phyloP scores from a whole-genome alignment of 495 filamentous ascomycete species.

The Aspergillus heteromorphus region DNA sequence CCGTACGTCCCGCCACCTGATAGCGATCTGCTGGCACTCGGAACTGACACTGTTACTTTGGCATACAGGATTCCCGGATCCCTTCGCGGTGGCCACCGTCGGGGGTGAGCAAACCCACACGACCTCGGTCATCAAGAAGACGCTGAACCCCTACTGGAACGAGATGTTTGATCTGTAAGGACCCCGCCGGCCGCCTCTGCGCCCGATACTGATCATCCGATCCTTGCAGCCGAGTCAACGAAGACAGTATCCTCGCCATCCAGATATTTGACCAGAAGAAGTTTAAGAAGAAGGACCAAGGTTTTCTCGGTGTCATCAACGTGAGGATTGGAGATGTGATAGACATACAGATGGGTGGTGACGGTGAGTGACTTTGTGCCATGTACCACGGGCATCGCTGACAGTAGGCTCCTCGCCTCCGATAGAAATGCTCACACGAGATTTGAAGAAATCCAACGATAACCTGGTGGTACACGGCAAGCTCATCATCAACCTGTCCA shows the following conservation, averaged over 20 bases:
- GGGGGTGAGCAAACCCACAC: slow-evolving; percentile 96
- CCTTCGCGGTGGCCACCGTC: slow-evolving; percentile 94
- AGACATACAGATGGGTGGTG: slow-evolving; percentile 79
- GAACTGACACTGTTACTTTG: slow-evolving; percentile 19
- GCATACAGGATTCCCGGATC: slow-evolving; percentile 82
- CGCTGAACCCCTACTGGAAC: slow-evolving; percentile 98
- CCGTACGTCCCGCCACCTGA: slow-evolving; percentile 56
- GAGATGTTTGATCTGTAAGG: slow-evolving; percentile 94
- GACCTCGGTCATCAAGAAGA: slow-evolving; percentile 92
- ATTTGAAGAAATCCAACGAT: slow-evolving; percentile 96
- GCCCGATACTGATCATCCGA: slow-evolving; percentile 18
- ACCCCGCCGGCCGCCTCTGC: background rate
- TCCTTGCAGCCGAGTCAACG: slow-evolving; percentile 64
- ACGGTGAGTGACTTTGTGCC: slow-evolving; percentile 58
- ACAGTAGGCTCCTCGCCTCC: slow-evolving; percentile 3
- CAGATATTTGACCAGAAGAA: slow-evolving; percentile 99
- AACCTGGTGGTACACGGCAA: slow-evolving; percentile 97
- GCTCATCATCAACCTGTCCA: slow-evolving; percentile 91
- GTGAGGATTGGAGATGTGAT: slow-evolving; percentile 90
- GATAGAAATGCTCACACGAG: slow-evolving; percentile 92
- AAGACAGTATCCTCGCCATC: slow-evolving; percentile 93
- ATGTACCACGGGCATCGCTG: background rate
- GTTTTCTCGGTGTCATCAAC: slow-evolving; percentile 96
- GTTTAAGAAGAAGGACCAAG: slow-evolving; percentile 99
- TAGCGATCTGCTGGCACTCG: too few species aligned